phyloP scores from a whole-genome alignment of 129 eudicot species.

The Deinandra increscens region DNA sequence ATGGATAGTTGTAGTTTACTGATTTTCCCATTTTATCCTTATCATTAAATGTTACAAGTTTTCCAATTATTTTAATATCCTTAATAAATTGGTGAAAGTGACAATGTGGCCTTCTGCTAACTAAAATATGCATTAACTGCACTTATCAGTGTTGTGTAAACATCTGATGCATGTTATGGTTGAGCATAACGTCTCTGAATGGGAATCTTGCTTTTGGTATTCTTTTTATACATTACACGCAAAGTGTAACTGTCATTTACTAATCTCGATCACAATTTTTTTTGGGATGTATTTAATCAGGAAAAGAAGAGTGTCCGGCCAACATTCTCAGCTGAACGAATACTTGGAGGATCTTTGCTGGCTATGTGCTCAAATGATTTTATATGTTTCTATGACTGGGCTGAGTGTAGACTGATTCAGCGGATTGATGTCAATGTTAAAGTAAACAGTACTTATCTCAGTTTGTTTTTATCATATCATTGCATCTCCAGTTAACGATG shows the following conservation, averaged over 20 bases:
- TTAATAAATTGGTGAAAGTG: neutral
- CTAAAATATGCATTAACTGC: neutral
- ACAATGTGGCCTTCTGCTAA: conserved; percentile 1
- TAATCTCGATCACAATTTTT: neutral
- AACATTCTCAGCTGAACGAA: conserved; percentile 89
- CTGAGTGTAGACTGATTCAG: conserved; percentile 87
- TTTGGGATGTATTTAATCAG: conserved; percentile 34
- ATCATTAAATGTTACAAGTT: neutral
- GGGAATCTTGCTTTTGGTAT: conserved; percentile 12
- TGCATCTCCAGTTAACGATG: conserved; percentile 2
- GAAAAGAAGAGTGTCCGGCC: conserved; percentile 95
- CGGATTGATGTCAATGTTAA: conserved; percentile 91
- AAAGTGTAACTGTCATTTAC: conserved; percentile 15
- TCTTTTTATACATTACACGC: neutral
- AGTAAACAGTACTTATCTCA: conserved; percentile 41
- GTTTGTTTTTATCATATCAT: conserved; percentile 13
- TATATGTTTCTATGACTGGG: conserved; percentile 98
- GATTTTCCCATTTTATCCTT: neutral
- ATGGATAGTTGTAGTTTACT: neutral
- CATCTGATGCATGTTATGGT: conserved; percentile 6
- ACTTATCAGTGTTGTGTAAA: neutral
- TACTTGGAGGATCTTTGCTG: conserved; percentile 80
- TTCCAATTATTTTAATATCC: neutral
- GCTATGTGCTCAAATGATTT: conserved; percentile 96
- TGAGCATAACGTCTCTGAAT: neutral